Conservation (phyloP, 1,284 basidiomycete species). For the Wolfiporia cocos region DNA sequence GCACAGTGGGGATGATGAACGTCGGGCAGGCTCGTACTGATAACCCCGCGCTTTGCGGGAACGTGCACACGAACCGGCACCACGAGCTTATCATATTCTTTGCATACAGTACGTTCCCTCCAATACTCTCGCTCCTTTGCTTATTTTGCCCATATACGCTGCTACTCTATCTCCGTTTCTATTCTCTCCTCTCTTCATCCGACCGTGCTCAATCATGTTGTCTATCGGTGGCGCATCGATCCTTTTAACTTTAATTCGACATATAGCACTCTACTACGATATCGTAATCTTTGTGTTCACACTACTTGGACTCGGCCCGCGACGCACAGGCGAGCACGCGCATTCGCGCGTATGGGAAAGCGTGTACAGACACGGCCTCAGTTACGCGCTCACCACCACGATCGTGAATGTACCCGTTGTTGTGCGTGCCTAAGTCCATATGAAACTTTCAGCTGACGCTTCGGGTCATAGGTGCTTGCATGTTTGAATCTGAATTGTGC, state of each 20-base stretch:
- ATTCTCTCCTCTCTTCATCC: too few relatives aligned
- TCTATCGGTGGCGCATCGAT: background rate
- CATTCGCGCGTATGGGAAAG: background rate
- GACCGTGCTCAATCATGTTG: too few relatives aligned
- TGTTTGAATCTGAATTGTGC: too few relatives aligned
- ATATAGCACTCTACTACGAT: background rate
- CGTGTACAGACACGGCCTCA: constrained; percentile 1
- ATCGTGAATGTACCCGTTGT: too few relatives aligned
- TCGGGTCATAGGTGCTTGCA: too few relatives aligned
- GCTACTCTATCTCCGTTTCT: too few relatives aligned
- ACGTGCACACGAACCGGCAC: too few relatives aligned
- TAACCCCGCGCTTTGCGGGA: background rate
- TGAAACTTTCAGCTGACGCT: too few relatives aligned
- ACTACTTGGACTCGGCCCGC: background rate
- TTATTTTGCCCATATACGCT: too few relatives aligned
- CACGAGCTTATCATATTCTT: background rate
- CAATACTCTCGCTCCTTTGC: too few relatives aligned
- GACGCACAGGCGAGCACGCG: background rate
- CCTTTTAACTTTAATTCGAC: background rate
- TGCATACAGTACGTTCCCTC: background rate
- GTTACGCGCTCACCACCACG: too few relatives aligned
- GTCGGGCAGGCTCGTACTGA: background rate
- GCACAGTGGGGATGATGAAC: background rate
- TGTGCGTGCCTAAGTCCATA: too few relatives aligned
- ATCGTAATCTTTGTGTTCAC: background rate